Conservation (phyloP, 192 early-diverging fungal genomes). For the Neocallimastix lanati region DNA sequence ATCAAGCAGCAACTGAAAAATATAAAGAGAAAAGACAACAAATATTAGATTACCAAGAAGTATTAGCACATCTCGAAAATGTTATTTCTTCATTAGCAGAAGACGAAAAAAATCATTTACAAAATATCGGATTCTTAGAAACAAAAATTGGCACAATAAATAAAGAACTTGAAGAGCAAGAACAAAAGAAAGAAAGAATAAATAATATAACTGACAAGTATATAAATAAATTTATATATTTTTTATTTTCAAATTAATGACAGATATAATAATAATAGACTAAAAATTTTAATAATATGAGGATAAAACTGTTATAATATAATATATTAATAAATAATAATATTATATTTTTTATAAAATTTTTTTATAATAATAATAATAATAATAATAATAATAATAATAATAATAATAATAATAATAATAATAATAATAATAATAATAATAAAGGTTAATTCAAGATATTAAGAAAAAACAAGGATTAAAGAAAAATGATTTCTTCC, state of each 20-base stretch:
- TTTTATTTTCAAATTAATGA: too few relatives aligned
- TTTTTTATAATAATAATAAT: constrained; percentile 1
- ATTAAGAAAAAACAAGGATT: neutral
- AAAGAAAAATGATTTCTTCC: neutral
- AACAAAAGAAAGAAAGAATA: constrained; percentile 23
- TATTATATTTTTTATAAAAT: too few relatives aligned
- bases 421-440: too few relatives aligned
- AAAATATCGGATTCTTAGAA: constrained; percentile 19
- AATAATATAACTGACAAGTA: constrained; percentile 6
- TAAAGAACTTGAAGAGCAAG: constrained; percentile 23
- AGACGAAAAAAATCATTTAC: constrained; percentile 18
- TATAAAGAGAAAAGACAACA: constrained; percentile 26
- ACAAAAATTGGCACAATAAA: constrained; percentile 12
- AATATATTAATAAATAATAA: too few relatives aligned
- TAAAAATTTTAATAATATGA: too few relatives aligned
- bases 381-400: too few relatives aligned
- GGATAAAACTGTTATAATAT: too few relatives aligned
- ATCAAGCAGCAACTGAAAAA: constrained; percentile 25
- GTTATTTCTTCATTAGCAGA: constrained; percentile 6
- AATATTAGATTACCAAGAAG: constrained; percentile 25
- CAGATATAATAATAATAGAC: too few relatives aligned
- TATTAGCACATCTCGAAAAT: constrained; percentile 16
- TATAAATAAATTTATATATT: too few relatives aligned
- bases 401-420: too few relatives aligned
- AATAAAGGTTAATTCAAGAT: neutral